A percentile compares a stretch with the other conserved stretches of the same genome.
phyloP scores from a whole-genome alignment of 1,139 yeast species.

The Nakaseomyces nivariensis region DNA sequence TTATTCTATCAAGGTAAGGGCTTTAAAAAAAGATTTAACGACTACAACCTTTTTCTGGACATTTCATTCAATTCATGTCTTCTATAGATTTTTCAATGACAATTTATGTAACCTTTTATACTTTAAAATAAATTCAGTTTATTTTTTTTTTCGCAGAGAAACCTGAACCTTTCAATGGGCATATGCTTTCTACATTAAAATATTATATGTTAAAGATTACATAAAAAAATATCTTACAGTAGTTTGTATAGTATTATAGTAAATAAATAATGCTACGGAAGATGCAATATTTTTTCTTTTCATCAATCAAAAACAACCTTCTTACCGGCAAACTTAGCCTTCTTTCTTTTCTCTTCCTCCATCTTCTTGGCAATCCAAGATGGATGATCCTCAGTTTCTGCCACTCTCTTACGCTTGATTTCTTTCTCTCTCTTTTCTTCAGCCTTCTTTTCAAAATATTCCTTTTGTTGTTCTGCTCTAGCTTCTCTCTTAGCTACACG shows the following conservation, averaged over 20 bases:
- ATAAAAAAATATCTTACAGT: too few relatives aligned
- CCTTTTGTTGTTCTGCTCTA: conserved; percentile 36
- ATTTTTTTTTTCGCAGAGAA: background rate
- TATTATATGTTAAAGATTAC: too few relatives aligned
- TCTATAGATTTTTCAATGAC: conserved; percentile 2
- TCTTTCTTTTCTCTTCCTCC: conserved; percentile 57
- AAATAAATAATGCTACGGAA: too few relatives aligned
- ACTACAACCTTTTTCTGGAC: background rate
- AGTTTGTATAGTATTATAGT: too few relatives aligned
- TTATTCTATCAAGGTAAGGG: background rate
- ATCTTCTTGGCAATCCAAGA: conserved; percentile 87
- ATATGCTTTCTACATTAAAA: too few relatives aligned
- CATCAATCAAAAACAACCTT: conserved; percentile 52
- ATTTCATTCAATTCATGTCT: background rate
- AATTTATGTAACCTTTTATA: background rate
- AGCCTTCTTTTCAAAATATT: conserved; percentile 13
- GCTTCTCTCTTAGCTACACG: conserved; percentile 58
- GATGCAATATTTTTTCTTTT: too few relatives aligned
- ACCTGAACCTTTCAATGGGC: too few relatives aligned
- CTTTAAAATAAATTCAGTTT: background rate
- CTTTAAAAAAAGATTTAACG: background rate
- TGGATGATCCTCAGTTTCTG: conserved; percentile 54
- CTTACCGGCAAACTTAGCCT: conserved; percentile 70
- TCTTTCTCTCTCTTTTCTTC: conserved; percentile 32
- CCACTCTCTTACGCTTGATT: conserved; percentile 1